Conservation (phyloP, 441 rosid genomes). For the Lepidium campestre region DNA sequence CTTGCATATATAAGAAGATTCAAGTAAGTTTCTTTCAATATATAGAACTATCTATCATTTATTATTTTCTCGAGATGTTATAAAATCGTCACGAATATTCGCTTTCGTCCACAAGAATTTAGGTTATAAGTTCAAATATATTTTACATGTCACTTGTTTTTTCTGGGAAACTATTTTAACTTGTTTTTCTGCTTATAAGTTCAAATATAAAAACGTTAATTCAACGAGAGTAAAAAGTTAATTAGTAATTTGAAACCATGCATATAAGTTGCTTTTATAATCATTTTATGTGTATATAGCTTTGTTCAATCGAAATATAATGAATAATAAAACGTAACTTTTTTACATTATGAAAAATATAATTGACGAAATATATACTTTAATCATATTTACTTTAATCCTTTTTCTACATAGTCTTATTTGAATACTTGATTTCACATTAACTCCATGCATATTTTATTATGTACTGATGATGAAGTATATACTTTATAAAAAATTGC, state of each 20-base stretch:
- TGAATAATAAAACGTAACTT: neutral
- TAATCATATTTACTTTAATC: neutral
- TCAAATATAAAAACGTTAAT: no score
- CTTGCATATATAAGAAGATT: constrained; percentile 15
- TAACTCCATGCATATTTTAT: neutral
- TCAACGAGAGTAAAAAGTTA: no score
- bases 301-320: neutral
- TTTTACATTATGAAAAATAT: constrained; percentile 1
- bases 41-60: neutral
- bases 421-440: neutral
- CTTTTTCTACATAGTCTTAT: neutral
- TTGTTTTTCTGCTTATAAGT: no score
- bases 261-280: neutral
- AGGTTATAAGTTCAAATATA: neutral
- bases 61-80: neutral
- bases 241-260: constrained; percentile 11
- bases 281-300: neutral
- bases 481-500: constrained; percentile 1
- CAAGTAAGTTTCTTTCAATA: constrained; percentile 22
- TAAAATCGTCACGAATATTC: neutral
- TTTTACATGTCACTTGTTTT: neutral
- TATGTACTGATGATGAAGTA: neutral
- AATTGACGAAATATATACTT: neutral
- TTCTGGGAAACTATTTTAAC: neutral
- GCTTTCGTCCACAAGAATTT: neutral